These are phyloP conservation scores for Henckelia pumila DNA, from an alignment of 257 asterid genomes.

Conservation along the genomic window DNA sequence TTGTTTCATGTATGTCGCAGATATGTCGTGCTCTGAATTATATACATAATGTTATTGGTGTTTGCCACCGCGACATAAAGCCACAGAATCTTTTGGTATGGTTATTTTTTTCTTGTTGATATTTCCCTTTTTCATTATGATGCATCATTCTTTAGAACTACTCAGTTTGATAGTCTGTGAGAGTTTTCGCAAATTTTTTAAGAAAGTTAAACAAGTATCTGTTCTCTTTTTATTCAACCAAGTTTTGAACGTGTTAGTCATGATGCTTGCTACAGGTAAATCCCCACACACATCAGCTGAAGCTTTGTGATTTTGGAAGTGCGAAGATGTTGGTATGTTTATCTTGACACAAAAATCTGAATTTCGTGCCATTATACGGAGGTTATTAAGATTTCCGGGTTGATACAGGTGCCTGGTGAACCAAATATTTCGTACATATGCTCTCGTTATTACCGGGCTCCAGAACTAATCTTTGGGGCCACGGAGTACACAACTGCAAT, in stretches of 20 bases:
- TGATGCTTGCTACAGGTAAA: conserved; percentile 43
- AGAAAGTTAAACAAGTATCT: not conserved
- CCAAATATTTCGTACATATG: conserved; percentile 90
- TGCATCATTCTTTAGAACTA: not conserved
- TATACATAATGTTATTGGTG: conserved; percentile 57
- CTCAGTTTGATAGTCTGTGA: not conserved
- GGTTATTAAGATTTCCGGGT: conserved; percentile 6
- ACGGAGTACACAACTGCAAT: conserved; percentile 86
- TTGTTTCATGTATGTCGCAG: conserved; percentile 31
- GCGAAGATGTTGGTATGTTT: conserved; percentile 66
- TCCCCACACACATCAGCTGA: conserved; percentile 67
- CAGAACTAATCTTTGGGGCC: conserved; percentile 91
- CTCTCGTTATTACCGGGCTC: conserved; percentile 93
- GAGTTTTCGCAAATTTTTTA: too few relatives aligned
- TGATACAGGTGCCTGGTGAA: conserved; percentile 77
- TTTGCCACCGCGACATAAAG: conserved; percentile 70
- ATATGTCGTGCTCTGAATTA: conserved; percentile 61
- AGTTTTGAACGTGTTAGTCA: conserved; percentile 1
- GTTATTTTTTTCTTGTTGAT: not conserved
- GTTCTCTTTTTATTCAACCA: not conserved
- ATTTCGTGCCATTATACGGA: not conserved
- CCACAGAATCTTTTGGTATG: conserved; percentile 71
- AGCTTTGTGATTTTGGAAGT: conserved; percentile 75
- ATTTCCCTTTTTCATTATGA: not conserved
- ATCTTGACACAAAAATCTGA: not conserved